Evolutionary conservation across 805 yeast species (phyloP), one percentile per base, ranked within the genome.

Genomic region (Geotrichum ghanense): DNA sequence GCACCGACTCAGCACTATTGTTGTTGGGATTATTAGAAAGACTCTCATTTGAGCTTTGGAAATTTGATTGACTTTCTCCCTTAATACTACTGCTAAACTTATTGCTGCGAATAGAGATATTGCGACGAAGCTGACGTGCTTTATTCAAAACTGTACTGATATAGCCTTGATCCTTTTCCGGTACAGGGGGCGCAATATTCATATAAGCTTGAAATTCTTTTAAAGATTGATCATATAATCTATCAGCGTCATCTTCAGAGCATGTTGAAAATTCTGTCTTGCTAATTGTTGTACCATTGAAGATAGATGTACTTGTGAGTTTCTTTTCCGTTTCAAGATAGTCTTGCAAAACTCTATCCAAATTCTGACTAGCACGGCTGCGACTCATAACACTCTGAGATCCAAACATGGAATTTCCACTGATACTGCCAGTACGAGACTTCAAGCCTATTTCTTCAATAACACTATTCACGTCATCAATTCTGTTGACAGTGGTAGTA

Each of bases 321-420:
- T 31, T 31, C 37, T 31, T 31, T 31, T 31, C 37, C 4, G 37
- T 31, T 6, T 31, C 37, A 31, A 31, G 37, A 31, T 31, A 31
- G 16, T 31, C 37, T 16, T 31, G 5, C 37, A 31, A 31, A 9
- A 12, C 5, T 31, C 17, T 31, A n/a, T 31, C 37, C 37, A 31
- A 31, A n/a, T 31, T 31, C 14, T 31, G 37, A n/a, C n/a, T n/a
- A n/a, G n/a, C n/a, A n/a, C n/a, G n/a, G n/a, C n/a, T n/a, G n/a
- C n/a, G n/a, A n/a, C n/a, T n/a, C n/a, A n/a, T n/a, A n/a, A n/a
- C n/a, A 31, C 19, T 31, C 37, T 19, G 12, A 12, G 12, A 9
- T 9, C 31, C 31, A 25, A 9, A n/a, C 19, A 31, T 31, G 17
- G 12, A n/a, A n/a, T 31, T 16, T 16, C 12, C 12, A 12, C 16